phyloP scores from a whole-genome alignment of 2,329 filamentous ascomycete species.

The Calcarisporium arbuscula region DNA sequence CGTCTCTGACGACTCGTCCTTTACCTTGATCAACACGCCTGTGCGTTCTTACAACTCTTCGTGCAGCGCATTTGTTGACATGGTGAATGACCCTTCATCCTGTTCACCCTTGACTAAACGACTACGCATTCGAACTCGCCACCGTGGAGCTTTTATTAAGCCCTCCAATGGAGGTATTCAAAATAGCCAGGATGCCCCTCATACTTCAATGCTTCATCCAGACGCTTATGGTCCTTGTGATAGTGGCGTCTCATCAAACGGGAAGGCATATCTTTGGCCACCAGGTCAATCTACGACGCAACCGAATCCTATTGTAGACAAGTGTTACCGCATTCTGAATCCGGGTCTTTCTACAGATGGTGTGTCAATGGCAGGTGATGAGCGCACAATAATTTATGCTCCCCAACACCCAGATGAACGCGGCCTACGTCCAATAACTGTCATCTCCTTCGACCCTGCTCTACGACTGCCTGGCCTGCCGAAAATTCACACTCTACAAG shows the following conservation, averaged over 20 bases:
- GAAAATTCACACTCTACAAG: slow-evolving; percentile 5
- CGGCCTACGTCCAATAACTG: no score
- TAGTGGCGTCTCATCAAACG: no score
- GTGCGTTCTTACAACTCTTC: slow-evolving; percentile 48
- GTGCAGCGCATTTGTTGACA: slow-evolving; percentile 50
- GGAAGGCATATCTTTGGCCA: no score
- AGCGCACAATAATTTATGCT: no score
- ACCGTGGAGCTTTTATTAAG: no score
- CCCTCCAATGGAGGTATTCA: no score
- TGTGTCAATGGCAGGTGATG: no score
- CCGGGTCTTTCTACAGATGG: no score
- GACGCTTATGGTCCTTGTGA: no score
- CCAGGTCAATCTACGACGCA: slow-evolving; percentile 6
- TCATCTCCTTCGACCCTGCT: slow-evolving; percentile 24
- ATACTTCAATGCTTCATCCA: no score
- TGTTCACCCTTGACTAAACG: slow-evolving; percentile 21
- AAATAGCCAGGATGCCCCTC: no score
- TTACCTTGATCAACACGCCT: slow-evolving; percentile 47
- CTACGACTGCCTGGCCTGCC: slow-evolving; percentile 16
- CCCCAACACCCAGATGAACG: no score
- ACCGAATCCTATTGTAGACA: slow-evolving; percentile 7
- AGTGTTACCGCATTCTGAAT: slow-evolving; percentile 31
- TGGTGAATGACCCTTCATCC: slow-evolving; percentile 45
- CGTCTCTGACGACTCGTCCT: slow-evolving; percentile 30
- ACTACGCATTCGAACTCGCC: slow-evolving; percentile 41